Percentiles rank a stretch among this genome's conserved stretches.
Evolutionary conservation across 176 grass and related monocot species (phyloP).

Genomic region (Zoysia pacifica): DNA sequence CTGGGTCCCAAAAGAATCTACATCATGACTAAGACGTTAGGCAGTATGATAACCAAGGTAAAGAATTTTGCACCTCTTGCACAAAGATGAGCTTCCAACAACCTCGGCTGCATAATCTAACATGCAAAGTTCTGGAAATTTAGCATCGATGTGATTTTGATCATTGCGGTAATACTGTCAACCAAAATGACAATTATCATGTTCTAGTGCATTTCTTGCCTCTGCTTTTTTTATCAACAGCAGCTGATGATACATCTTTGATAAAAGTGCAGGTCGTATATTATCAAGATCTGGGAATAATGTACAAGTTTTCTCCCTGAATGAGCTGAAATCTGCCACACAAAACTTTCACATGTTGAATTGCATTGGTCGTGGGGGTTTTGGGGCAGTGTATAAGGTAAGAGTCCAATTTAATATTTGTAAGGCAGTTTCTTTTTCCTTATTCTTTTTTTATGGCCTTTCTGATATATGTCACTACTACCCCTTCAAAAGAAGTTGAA

Average conservation of each 20-base stretch:
- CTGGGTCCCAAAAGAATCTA: constrained; percentile 5
- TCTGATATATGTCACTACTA: constrained; percentile 24
- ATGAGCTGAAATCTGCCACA: constrained; percentile 51
- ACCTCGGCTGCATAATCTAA: constrained; percentile 4
- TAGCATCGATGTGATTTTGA: constrained; percentile 4
- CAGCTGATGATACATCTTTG: constrained; percentile 30
- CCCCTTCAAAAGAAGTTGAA: background rate
- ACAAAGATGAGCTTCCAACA: background rate
- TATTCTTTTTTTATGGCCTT: constrained; percentile 10
- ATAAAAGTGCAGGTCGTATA: constrained; percentile 40
- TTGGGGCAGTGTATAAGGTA: constrained; percentile 62
- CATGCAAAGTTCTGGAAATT: background rate
- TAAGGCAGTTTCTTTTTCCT: constrained; percentile 16
- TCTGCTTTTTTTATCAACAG: constrained; percentile 27
- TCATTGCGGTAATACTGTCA: background rate
- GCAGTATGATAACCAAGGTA: background rate
- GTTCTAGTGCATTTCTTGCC: constrained; percentile 9
- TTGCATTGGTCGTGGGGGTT: constrained; percentile 59
- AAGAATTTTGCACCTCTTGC: background rate
- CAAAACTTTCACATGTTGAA: constrained; percentile 54
- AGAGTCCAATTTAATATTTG: background rate
- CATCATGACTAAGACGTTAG: background rate
- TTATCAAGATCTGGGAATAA: constrained; percentile 48
- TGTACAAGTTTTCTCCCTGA: constrained; percentile 51
- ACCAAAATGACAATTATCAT: constrained; percentile 18